phyloP scores from a whole-genome alignment of 169 alveolate species.

The Amoebophrya sp. region DNA sequence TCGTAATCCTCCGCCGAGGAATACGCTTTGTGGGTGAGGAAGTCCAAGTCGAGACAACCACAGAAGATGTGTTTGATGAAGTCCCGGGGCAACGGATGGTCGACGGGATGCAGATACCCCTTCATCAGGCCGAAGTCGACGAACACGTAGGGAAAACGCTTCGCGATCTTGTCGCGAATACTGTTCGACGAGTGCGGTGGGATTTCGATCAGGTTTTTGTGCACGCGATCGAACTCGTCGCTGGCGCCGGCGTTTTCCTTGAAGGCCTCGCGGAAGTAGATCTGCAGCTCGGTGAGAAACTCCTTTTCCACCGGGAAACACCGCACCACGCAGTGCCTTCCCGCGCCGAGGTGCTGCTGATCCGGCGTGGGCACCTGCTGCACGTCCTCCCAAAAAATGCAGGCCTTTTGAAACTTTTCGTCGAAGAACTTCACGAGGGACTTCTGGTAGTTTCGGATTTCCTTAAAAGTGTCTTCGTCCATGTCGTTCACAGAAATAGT shows the following conservation, averaged over 20 bases:
- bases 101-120: constrained; percentile 1
- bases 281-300: not conserved
- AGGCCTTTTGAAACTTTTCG: not conserved
- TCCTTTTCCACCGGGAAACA: not conserved
- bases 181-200: not conserved
- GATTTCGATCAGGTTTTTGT: not conserved
- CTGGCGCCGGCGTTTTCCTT: not conserved
- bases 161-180: not conserved
- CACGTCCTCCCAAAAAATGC: not conserved
- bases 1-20: not conserved
- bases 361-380: not conserved
- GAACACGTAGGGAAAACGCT: not conserved
- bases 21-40: not conserved
- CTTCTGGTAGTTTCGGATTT: not conserved
- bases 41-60: not conserved
- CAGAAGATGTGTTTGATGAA: not conserved
- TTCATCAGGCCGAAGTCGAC: not conserved
- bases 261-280: not conserved
- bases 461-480: not conserved
- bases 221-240: not conserved
- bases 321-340: not conserved
- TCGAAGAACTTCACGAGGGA: not conserved
- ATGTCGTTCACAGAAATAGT: not conserved
- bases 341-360: not conserved
- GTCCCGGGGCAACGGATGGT: not conserved